Conservation (phyloP, 257 asterid genomes). For the Capsicum rhomboideum region DNA sequence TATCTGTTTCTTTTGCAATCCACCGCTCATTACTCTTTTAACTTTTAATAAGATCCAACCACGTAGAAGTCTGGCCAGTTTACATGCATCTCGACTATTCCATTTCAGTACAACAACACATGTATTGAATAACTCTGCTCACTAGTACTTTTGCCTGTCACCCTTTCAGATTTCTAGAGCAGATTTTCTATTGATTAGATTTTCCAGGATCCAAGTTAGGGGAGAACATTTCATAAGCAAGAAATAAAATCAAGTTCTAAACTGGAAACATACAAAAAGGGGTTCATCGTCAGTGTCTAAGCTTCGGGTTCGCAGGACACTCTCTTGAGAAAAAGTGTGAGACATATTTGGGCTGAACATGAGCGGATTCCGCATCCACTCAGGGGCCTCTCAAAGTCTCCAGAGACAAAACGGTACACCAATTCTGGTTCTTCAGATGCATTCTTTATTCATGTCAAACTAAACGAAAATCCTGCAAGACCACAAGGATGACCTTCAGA, state of each 20-base stretch:
- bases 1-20: neutral
- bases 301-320: conserved; percentile 41
- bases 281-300: conserved; percentile 1
- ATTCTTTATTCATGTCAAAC: conserved; percentile 52
- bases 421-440: conserved; percentile 42
- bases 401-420: conserved; percentile 46
- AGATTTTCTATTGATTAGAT: neutral
- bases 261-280: neutral
- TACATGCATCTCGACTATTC: neutral
- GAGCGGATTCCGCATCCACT: conserved; percentile 64
- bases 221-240: neutral
- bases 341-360: conserved; percentile 67
- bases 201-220: neutral
- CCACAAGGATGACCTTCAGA: neutral
- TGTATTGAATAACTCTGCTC: neutral
- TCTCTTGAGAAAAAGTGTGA: conserved; percentile 45
- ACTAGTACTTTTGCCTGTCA: neutral
- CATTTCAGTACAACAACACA: neutral
- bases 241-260: neutral
- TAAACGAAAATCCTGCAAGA: conserved; percentile 63
- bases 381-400: conserved; percentile 81
- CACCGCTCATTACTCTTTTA: neutral
- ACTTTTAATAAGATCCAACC: neutral
- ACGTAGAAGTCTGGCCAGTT: neutral
- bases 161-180: neutral